Percentiles rank a stretch among this genome's conserved stretches.
Conservation (phyloP, 2,329 filamentous ascomycete species). For the Scorias spongiosa region DNA sequence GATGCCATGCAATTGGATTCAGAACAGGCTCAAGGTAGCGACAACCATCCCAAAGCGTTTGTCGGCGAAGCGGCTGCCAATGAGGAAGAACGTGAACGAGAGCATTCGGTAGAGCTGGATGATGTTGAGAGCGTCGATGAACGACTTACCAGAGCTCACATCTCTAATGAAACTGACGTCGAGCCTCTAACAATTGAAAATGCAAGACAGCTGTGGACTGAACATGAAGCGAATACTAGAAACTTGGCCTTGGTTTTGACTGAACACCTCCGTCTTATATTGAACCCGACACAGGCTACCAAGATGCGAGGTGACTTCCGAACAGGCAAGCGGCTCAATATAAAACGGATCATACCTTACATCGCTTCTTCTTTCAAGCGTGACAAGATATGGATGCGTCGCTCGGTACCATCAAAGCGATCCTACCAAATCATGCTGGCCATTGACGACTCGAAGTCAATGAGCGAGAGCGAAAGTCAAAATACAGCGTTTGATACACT, state of each 20-base stretch:
- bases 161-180: slow-evolving; percentile 25
- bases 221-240: slow-evolving; percentile 73
- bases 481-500: slow-evolving; percentile 84
- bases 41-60: slow-evolving; percentile 26
- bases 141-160: slow-evolving; percentile 59
- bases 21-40: slow-evolving; percentile 6
- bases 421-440: slow-evolving; percentile 95
- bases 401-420: slow-evolving; percentile 79
- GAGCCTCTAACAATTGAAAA: slow-evolving; percentile 24
- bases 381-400: slow-evolving; percentile 99
- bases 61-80: slow-evolving; percentile 29
- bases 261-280: slow-evolving; percentile 87
- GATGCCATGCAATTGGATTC: slow-evolving; percentile 3
- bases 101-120: slow-evolving; percentile 21
- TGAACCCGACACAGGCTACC: slow-evolving; percentile 84
- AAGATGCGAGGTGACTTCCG: slow-evolving; percentile 95
- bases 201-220: slow-evolving; percentile 65
- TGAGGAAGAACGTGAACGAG: slow-evolving; percentile 26
- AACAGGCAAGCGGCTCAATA: slow-evolving; percentile 94
- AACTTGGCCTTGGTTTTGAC: slow-evolving; percentile 77
- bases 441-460: slow-evolving; percentile 87
- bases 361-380: slow-evolving; percentile 97
- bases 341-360: slow-evolving; percentile 98
- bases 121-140: slow-evolving; percentile 33
- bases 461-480: slow-evolving; percentile 68